Percentiles rank a stretch among this genome's conserved stretches.
Evolutionary conservation across 2,329 filamentous ascomycete genomes (phyloP).

Genomic region (Corinectria fuckeliana): DNA sequence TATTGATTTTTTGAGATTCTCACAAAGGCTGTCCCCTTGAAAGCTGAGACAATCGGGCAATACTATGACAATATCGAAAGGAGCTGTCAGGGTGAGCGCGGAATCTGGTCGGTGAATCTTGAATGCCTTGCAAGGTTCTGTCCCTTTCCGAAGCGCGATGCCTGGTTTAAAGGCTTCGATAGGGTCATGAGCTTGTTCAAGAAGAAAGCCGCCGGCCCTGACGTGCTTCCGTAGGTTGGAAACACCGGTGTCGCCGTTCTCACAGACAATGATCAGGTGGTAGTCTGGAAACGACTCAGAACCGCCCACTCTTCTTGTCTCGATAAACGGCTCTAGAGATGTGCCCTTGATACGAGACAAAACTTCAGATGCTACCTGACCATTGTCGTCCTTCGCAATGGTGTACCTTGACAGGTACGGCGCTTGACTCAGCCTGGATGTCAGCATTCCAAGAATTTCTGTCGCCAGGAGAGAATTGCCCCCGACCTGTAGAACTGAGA

Average conservation of each 20-base stretch:
- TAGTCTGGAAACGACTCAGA: constrained; percentile 39
- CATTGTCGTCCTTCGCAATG: constrained; percentile 28
- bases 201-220: constrained; percentile 38
- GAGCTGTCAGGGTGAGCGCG: background rate
- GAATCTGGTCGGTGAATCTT: no score
- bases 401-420: constrained; percentile 46
- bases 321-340: constrained; percentile 35
- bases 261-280: constrained; percentile 42
- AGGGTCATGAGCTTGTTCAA: constrained; percentile 28
- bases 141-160: no score
- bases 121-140: no score
- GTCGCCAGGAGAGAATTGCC: constrained; percentile 29
- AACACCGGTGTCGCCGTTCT: constrained; percentile 20
- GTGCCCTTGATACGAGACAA: constrained; percentile 21
- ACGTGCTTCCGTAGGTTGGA: constrained; percentile 33
- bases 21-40: background rate
- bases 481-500: constrained; percentile 50
- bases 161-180: background rate
- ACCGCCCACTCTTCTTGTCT: constrained; percentile 32
- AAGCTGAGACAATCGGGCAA: constrained; percentile 20
- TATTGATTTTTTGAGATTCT: background rate
- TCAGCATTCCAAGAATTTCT: constrained; percentile 39
- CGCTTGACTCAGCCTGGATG: constrained; percentile 27
- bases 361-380: constrained; percentile 7
- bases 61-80: constrained; percentile 23